Conservation (phyloP, 805 yeast species). For the Pichia scutulata region DNA sequence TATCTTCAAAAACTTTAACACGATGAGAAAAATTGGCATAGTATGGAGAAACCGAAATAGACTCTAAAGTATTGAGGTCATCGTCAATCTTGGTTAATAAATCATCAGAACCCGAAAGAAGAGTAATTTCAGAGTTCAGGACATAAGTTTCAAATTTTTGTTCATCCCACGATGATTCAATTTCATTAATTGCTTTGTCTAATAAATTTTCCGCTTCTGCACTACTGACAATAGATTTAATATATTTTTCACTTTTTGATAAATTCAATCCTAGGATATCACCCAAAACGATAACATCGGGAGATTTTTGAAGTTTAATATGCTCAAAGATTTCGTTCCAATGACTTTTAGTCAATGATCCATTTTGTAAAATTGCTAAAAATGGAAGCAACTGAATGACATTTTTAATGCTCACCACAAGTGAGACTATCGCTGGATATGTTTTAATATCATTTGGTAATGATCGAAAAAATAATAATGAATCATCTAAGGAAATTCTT, state of each 20-base stretch:
- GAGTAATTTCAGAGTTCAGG: slow-evolving; percentile 42
- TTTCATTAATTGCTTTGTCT: slow-evolving; percentile 44
- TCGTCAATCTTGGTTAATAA: slow-evolving; percentile 52
- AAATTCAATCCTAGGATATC: slow-evolving; percentile 57
- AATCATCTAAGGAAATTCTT: slow-evolving; percentile 42
- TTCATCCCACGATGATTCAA: slow-evolving; percentile 50
- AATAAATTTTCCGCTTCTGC: slow-evolving; percentile 71
- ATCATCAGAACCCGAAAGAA: slow-evolving; percentile 62
- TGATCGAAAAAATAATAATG: slow-evolving; percentile 37
- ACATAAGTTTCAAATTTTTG: slow-evolving; percentile 45
- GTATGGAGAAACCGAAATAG: slow-evolving; percentile 66
- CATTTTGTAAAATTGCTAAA: slow-evolving; percentile 44
- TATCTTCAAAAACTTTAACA: slow-evolving; percentile 45
- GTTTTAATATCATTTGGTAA: slow-evolving; percentile 56
- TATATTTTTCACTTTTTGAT: slow-evolving; percentile 32
- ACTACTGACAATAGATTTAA: slow-evolving; percentile 44
- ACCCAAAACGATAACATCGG: slow-evolving; percentile 37
- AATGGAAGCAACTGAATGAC: slow-evolving; percentile 32
- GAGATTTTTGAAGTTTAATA: slow-evolving; percentile 12
- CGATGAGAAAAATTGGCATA: slow-evolving; percentile 54
- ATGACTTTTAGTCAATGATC: slow-evolving; percentile 55
- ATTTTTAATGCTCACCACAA: slow-evolving; percentile 39
- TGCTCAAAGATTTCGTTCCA: slow-evolving; percentile 45
- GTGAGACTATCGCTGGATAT: slow-evolving; percentile 58
- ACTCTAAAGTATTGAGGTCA: slow-evolving; percentile 51